These are phyloP conservation scores for Hypoxylon sp. DNA, from an alignment of 2,329 filamentous ascomycete species.

Conservation along the genomic window DNA sequence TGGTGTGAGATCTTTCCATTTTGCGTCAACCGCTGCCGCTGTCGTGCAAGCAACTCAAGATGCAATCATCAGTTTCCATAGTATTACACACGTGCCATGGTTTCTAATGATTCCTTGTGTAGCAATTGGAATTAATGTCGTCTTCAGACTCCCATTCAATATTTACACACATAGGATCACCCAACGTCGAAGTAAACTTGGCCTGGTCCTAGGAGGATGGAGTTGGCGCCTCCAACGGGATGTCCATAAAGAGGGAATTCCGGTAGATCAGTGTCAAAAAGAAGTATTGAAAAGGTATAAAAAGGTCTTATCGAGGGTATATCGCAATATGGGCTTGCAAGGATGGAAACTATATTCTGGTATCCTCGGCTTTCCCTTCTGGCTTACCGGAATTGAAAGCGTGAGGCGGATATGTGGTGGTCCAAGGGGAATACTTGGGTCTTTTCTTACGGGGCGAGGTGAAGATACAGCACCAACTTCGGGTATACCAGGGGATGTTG, in stretches of 20 bases:
- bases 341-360: constrained; percentile 62
- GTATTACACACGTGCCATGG: constrained; percentile 64
- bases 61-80: constrained; percentile 62
- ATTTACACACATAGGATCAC: constrained; percentile 57
- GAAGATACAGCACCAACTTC: constrained; percentile 17
- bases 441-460: constrained; percentile 48
- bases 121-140: constrained; percentile 62
- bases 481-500: neutral
- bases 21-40: constrained; percentile 52
- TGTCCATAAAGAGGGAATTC: constrained; percentile 39
- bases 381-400: constrained; percentile 66
- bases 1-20: constrained; percentile 52
- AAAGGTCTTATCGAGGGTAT: constrained; percentile 47
- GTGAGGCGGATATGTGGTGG: constrained; percentile 64
- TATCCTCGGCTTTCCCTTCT: constrained; percentile 63
- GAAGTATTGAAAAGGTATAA: constrained; percentile 53
- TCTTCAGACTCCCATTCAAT: constrained; percentile 64
- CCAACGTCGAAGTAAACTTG: constrained; percentile 52
- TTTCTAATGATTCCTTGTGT: constrained; percentile 68
- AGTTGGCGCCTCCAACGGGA: constrained; percentile 49
- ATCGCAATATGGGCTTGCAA: constrained; percentile 60
- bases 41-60: constrained; percentile 60
- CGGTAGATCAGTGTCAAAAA: constrained; percentile 19
- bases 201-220: constrained; percentile 57
- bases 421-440: constrained; percentile 57